phyloP scores from a whole-genome alignment of 176 grass and related monocot species.

The Ensete ventricosum region DNA sequence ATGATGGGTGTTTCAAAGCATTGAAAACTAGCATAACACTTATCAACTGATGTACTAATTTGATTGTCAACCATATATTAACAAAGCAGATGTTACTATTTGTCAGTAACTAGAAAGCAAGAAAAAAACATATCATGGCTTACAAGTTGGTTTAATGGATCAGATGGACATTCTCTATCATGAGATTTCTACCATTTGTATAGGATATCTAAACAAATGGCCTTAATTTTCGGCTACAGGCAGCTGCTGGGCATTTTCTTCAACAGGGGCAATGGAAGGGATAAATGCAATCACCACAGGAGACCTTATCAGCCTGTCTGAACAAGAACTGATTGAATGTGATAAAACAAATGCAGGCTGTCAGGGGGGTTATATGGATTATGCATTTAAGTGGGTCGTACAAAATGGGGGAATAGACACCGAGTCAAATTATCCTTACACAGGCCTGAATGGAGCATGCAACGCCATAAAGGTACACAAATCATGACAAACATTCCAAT shows the following conservation, averaged over 20 bases:
- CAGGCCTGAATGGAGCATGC: slow-evolving; percentile 14
- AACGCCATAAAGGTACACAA: slow-evolving; percentile 13
- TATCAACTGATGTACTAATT: no score
- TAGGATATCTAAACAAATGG: neutral
- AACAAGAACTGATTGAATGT: slow-evolving; percentile 27
- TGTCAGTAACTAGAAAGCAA: no score
- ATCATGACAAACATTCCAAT: neutral
- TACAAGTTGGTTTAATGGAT: no score
- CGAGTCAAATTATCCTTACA: slow-evolving; percentile 21
- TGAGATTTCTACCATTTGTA: neutral
- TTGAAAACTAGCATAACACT: no score
- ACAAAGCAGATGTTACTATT: no score
- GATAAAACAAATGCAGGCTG: slow-evolving; percentile 22
- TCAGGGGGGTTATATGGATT: slow-evolving; percentile 30
- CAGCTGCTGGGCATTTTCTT: slow-evolving; percentile 30
- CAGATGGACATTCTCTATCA: no score
- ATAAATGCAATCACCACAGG: slow-evolving; percentile 25
- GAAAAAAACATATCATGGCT: no score
- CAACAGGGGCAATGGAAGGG: slow-evolving; percentile 28
- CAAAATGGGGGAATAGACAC: slow-evolving; percentile 18
- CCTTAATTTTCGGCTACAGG: slow-evolving; percentile 3
- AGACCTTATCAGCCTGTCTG: slow-evolving; percentile 27
- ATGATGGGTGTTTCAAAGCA: no score
- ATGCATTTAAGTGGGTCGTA: slow-evolving; percentile 26
- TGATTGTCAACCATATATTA: no score